Conservation (phyloP, 2,329 filamentous ascomycete genomes). For the Aspergillus sojae region DNA sequence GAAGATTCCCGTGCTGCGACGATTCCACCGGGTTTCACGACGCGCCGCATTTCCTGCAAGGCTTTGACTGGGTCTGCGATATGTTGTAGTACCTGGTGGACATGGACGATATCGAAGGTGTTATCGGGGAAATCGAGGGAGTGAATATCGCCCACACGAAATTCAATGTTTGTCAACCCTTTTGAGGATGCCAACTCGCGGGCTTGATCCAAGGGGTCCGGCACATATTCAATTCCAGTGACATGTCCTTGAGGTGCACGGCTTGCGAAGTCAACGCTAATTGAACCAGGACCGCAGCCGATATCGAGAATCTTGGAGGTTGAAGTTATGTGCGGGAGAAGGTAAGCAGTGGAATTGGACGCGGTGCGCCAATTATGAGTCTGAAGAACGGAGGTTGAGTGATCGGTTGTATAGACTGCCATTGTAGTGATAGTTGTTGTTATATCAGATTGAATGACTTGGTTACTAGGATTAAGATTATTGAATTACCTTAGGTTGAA, state of each 20-base stretch:
- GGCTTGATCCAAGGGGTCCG: slow-evolving; percentile 38
- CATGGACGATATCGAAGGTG: slow-evolving; percentile 62
- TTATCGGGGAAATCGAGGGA: slow-evolving; percentile 44
- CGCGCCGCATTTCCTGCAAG: slow-evolving; percentile 58
- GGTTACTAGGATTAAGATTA: neutral
- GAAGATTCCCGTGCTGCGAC: slow-evolving; percentile 52
- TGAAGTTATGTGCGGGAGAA: slow-evolving; percentile 41
- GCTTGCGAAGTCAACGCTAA: slow-evolving; percentile 44
- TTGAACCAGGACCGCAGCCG: slow-evolving; percentile 50
- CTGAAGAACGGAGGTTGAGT: slow-evolving; percentile 39
- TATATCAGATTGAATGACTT: neutral
- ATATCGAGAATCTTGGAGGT: slow-evolving; percentile 46
- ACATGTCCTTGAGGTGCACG: slow-evolving; percentile 42
- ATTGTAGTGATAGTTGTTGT: slow-evolving; percentile 8
- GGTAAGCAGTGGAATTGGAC: slow-evolving; percentile 42
- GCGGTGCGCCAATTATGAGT: slow-evolving; percentile 41
- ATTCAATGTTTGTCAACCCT: slow-evolving; percentile 38
- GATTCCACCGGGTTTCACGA: slow-evolving; percentile 58
- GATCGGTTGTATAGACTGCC: slow-evolving; percentile 42
- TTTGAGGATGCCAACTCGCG: slow-evolving; percentile 30
- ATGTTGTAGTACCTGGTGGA: slow-evolving; percentile 62
- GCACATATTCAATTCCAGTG: slow-evolving; percentile 39
- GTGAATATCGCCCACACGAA: slow-evolving; percentile 46
- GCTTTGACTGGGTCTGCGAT: slow-evolving; percentile 54
- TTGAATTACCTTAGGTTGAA: neutral